Percentiles rank a stretch among this genome's conserved stretches.
These are phyloP conservation scores for Kentomonas sorsogonicus DNA, from an alignment of 208 protist genomes.

Conservation along the genomic window DNA sequence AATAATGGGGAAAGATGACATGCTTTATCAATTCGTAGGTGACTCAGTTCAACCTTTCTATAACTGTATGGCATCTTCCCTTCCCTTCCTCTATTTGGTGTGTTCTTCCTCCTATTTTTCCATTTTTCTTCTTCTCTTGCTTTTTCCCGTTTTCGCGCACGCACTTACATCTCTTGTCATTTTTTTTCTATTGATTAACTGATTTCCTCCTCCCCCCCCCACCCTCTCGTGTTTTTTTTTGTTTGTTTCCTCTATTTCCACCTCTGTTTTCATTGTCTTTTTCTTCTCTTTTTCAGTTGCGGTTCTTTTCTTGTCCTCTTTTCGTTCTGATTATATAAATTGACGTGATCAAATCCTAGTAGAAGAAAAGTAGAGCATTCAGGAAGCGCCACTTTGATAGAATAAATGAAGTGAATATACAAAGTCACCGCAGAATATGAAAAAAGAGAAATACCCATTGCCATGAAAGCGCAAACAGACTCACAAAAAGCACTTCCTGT, in stretches of 20 bases:
- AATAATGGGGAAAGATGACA: no score
- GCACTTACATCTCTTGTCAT: not conserved
- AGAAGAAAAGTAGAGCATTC: no score
- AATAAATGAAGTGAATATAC: no score
- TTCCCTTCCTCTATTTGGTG: not conserved
- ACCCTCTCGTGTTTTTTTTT: not conserved
- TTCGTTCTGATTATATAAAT: conserved; percentile 16
- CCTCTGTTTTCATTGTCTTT: conserved; percentile 6
- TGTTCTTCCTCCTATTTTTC: conserved; percentile 1
- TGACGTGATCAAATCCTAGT: no score
- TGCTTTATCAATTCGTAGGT: no score
- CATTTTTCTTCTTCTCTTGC: conserved; percentile 3
- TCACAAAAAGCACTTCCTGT: no score
- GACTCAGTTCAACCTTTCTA: no score
- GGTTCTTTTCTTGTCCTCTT: conserved; percentile 3
- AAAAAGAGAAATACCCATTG: not conserved
- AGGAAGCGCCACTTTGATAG: no score
- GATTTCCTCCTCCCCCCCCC: not conserved
- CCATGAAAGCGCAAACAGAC: no score
- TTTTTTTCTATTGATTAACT: not conserved
- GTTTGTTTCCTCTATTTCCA: not conserved
- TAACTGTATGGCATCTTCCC: no score
- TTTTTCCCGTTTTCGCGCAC: conserved; percentile 13
- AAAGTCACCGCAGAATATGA: not conserved
- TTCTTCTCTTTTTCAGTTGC: conserved; percentile 3